Evolutionary conservation across 1,284 basidiomycete genomes (phyloP).

Genomic region (Lentinula novae-zelandiae): DNA sequence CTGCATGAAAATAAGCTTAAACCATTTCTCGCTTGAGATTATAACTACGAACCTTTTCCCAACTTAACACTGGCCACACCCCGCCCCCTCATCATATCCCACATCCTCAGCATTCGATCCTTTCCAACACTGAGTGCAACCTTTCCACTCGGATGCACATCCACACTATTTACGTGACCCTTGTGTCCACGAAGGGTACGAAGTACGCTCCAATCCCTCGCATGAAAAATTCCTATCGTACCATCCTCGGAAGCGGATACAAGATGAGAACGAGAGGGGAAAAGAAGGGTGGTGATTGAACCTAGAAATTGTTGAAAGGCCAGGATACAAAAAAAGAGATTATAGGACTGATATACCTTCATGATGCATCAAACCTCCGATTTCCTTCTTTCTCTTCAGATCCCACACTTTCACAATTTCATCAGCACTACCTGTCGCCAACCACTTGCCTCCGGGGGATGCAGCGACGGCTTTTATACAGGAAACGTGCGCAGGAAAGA

Average conservation of each 20-base stretch:
- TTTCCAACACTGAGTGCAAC: constrained; percentile 89
- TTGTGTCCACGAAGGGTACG: constrained; percentile 91
- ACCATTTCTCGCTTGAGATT: neutral
- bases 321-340: neutral
- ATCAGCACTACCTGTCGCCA: constrained; percentile 92
- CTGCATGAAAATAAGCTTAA: constrained; percentile 33
- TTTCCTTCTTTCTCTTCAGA: constrained; percentile 82
- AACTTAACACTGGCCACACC: constrained; percentile 86
- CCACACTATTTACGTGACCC: constrained; percentile 85
- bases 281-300: constrained; percentile 86
- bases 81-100: constrained; percentile 96
- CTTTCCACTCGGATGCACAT: constrained; percentile 90
- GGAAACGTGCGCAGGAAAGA: constrained; percentile 94
- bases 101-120: constrained; percentile 91
- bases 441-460: constrained; percentile 89
- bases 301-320: constrained; percentile 36
- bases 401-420: constrained; percentile 99
- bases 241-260: constrained; percentile 90
- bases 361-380: constrained; percentile 91
- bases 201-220: constrained; percentile 90
- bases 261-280: constrained; percentile 87
- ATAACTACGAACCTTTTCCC: constrained; percentile 61
- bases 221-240: constrained; percentile 85
- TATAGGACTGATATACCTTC: constrained; percentile 57
- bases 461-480: constrained; percentile 89